Base-by-base conservation (phyloP, 352 stramenopile genomes). In the Phytopythium oedochilum region DNA sequence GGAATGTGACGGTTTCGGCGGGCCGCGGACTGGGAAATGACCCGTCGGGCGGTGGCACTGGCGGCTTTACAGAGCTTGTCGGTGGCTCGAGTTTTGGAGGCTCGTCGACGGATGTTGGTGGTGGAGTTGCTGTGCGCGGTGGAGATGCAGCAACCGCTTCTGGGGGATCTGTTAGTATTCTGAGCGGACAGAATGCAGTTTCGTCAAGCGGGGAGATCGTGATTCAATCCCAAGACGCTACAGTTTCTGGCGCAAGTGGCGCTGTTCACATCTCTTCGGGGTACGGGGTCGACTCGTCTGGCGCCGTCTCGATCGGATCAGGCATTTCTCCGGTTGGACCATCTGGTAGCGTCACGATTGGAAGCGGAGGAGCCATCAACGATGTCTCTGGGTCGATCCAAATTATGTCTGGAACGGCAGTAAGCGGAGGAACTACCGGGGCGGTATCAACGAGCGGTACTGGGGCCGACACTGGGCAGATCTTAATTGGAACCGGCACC, bases 131-230 rank as follows among this genome's bases (percentile, higher is more conserved):
- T 46, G 15, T 86, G 17, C 55, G 54, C 48, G 74, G 75, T 47
- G 78, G 78, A 14, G 63, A 67, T 49, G 66, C 75, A 45, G 47
- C 62, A 28, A 53, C 61, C 55, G 71, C 73, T 14, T 72, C 71
- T 57, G 78, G 78, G 45, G 78, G 75, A 18, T 66, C 61, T 14
- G 59, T 88, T 5, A 57, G 50, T 22, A 66, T 86, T 57, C 42
- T 75, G 17, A 84, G 72, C 53, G 77, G 77, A 18, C 35, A 38
- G n/a, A 82, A 74, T 46, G 44, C 60, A 22, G 32, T 68, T 39
- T 73, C 73, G 53, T 83, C 73, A 11, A 88, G 77, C 59, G 77
- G 77, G 23, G 50, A 69, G 9, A 35, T 85, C n/a, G 48, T 34
- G 10, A 44, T 88, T 34, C 50, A 73, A 52, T 68, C 71, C 20